These are phyloP conservation scores for Odonthalia washingtoniensis DNA, from an alignment of 31 red algal species.

Conservation along the genomic window DNA sequence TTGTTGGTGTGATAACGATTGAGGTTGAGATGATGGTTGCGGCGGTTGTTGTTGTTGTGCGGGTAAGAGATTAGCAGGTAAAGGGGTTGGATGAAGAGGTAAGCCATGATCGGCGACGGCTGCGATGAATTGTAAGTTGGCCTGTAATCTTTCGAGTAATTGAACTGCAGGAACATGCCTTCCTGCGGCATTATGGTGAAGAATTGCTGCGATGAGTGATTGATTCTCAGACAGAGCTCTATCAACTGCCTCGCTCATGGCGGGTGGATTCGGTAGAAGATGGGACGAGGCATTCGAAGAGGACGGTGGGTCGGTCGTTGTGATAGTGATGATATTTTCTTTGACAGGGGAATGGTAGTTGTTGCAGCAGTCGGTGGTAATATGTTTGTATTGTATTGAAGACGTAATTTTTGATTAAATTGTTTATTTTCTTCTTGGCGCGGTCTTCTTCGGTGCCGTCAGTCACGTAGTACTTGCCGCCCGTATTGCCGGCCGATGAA, in stretches of 20 bases:
- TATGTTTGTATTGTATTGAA: too few relatives aligned
- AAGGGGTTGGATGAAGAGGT: slow-evolving; percentile 3
- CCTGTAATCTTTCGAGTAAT: slow-evolving; percentile 63
- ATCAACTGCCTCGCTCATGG: slow-evolving; percentile 60
- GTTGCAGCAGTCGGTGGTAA: too few relatives aligned
- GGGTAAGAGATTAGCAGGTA: neutral
- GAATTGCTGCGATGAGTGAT: slow-evolving; percentile 66
- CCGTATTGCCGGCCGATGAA: too few relatives aligned
- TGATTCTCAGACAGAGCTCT: slow-evolving; percentile 66
- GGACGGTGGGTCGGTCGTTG: slow-evolving; percentile 5
- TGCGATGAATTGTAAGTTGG: slow-evolving; percentile 77
- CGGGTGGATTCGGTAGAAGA: neutral
- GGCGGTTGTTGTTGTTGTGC: neutral
- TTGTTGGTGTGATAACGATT: neutral
- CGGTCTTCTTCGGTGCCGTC: too few relatives aligned
- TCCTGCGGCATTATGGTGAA: slow-evolving; percentile 53
- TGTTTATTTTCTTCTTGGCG: too few relatives aligned
- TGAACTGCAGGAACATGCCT: slow-evolving; percentile 41
- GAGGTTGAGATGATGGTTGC: neutral
- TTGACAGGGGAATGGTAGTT: too few relatives aligned
- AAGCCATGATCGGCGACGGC: slow-evolving; percentile 78
- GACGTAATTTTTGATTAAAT: too few relatives aligned
- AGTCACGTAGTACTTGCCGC: too few relatives aligned
- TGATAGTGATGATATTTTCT: too few relatives aligned
- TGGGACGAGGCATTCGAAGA: neutral